These are phyloP conservation scores for Pyrenophora teres DNA, from an alignment of 2,329 filamentous ascomycete species.

Conservation along the genomic window DNA sequence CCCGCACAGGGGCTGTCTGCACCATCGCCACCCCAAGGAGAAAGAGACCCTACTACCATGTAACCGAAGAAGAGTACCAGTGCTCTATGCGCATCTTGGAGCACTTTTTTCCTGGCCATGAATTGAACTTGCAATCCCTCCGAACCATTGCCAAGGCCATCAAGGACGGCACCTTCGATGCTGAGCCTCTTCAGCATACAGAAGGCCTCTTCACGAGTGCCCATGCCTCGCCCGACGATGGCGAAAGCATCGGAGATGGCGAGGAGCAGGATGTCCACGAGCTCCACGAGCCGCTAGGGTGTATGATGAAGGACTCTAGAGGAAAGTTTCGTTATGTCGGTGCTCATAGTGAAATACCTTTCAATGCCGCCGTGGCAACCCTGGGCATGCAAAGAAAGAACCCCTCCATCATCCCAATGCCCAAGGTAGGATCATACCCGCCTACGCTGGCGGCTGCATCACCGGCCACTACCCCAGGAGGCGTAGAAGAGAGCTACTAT, in stretches of 20 bases:
- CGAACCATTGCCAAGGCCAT: conserved; percentile 42
- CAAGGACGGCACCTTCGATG: conserved; percentile 36
- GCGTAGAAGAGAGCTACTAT: conserved; percentile 27
- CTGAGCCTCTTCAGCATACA: conserved; percentile 29
- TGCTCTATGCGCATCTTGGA: conserved; percentile 46
- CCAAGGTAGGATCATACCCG: conserved; percentile 40
- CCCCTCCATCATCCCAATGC: conserved; percentile 37
- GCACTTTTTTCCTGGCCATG: conserved; percentile 44
- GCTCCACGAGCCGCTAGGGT: conserved; percentile 45
- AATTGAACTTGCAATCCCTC: conserved; percentile 42
- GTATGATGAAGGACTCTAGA: conserved; percentile 46
- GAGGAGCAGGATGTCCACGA: conserved; percentile 40
- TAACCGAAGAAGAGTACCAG: conserved; percentile 48
- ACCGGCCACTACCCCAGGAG: conserved; percentile 22
- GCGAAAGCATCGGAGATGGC: conserved; percentile 29
- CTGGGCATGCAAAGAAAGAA: conserved; percentile 30
- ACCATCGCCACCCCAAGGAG: conserved; percentile 44
- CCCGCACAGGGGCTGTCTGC: conserved; percentile 43
- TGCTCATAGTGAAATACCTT: conserved; percentile 46
- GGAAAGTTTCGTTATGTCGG: conserved; percentile 45
- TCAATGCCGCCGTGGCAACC: conserved; percentile 44
- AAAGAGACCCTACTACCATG: conserved; percentile 48
- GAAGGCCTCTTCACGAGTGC: conserved; percentile 29
- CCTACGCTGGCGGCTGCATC: conserved; percentile 30
- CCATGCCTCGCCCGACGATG: conserved; percentile 31